Evolutionary conservation across 2,329 filamentous ascomycete genomes (phyloP).

Genomic region (Exserohilum turcica): DNA sequence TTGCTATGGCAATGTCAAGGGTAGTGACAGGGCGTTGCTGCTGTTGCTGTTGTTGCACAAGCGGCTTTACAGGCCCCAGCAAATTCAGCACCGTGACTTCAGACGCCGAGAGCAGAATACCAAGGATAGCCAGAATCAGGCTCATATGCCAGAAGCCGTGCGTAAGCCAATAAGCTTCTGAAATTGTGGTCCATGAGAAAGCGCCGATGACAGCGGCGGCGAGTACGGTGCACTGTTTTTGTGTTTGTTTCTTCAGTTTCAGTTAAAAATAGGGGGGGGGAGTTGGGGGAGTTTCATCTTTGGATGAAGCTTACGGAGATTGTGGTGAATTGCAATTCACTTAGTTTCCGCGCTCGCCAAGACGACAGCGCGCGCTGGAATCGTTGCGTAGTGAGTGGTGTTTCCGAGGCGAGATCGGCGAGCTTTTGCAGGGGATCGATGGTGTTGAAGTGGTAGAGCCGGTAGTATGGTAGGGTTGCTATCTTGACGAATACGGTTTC

Average conservation of each 20-base stretch:
- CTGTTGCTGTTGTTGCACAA: background rate
- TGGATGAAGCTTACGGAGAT: background rate
- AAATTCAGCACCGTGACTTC: background rate
- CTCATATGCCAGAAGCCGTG: background rate
- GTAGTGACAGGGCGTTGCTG: background rate
- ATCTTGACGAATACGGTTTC: background rate
- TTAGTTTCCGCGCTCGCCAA: background rate
- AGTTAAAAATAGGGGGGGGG: background rate
- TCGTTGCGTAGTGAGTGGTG: background rate
- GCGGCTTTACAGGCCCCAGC: background rate
- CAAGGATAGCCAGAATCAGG: background rate
- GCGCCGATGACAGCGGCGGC: background rate
- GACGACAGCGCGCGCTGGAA: background rate
- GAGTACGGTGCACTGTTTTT: background rate
- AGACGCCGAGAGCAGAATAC: background rate
- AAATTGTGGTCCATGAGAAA: background rate
- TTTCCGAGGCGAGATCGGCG: background rate
- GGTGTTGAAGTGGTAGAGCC: slow-evolving; percentile 2
- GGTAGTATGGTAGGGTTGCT: background rate
- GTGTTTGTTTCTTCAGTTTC: background rate
- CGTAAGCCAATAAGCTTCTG: background rate
- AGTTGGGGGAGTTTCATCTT: too few relatives aligned
- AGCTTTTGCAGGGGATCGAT: background rate
- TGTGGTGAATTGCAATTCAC: background rate
- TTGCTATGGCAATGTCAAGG: background rate